Evolutionary conservation across 1,284 basidiomycete species (phyloP).

Genomic region (Heterobasidion annosum): DNA sequence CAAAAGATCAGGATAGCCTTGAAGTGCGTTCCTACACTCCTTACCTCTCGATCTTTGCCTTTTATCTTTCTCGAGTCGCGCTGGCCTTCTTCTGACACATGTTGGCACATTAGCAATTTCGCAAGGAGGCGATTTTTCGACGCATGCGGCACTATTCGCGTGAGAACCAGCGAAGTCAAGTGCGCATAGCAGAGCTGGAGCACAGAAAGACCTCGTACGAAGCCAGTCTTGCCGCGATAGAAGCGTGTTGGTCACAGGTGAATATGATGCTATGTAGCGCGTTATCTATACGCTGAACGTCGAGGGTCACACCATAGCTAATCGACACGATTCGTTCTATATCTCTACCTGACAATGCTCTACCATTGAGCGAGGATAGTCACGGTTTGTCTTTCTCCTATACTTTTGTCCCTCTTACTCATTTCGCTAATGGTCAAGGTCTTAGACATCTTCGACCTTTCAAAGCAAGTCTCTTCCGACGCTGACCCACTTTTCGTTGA

Average conservation of each 20-base stretch:
- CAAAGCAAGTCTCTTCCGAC: constrained; percentile 35
- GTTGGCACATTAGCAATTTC: constrained; percentile 42
- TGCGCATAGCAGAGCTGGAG: constrained; percentile 67
- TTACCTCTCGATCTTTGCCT: background rate
- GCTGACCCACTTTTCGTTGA: constrained; percentile 33
- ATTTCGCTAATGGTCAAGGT: constrained; percentile 2
- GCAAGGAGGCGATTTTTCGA: constrained; percentile 90
- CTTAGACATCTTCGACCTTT: constrained; percentile 41
- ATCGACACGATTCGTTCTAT: constrained; percentile 60
- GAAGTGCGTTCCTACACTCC: constrained; percentile 42
- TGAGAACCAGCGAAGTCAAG: constrained; percentile 64
- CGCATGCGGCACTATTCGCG: constrained; percentile 88
- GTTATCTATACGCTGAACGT: background rate
- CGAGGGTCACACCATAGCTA: constrained; percentile 32
- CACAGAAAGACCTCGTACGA: constrained; percentile 67
- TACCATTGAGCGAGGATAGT: constrained; percentile 31
- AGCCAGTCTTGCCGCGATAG: constrained; percentile 71
- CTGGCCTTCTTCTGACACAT: background rate
- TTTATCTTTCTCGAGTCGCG: too few relatives aligned
- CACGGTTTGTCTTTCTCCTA: constrained; percentile 26
- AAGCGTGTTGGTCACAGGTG: constrained; percentile 90
- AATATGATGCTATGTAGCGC: constrained; percentile 10
- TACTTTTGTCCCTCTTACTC: background rate
- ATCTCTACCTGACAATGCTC: constrained; percentile 44
- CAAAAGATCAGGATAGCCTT: constrained; percentile 53